Conservation (phyloP, 2,329 filamentous ascomycete genomes). For the Trichoderma citrinoviride region DNA sequence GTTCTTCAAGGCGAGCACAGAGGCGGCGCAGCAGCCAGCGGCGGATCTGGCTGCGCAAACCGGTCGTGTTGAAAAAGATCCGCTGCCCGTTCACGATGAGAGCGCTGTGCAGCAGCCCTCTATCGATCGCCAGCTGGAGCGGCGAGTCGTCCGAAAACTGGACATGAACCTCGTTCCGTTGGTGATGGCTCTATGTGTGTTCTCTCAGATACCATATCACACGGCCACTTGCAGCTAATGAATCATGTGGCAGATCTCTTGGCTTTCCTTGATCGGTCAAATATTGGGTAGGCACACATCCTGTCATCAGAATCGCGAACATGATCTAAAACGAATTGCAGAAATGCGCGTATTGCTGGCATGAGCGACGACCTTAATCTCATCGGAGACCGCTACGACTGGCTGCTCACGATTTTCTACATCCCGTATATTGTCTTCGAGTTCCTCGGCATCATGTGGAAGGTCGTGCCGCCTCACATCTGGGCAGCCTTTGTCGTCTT, state of each 20-base stretch:
- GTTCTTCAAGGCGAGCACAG: neutral
- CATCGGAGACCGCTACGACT: slow-evolving; percentile 26
- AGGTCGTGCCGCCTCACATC: slow-evolving; percentile 27
- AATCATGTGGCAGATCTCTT: slow-evolving; percentile 21
- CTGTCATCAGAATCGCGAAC: neutral
- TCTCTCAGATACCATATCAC: neutral
- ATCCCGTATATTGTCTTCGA: slow-evolving; percentile 30
- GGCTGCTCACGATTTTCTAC: slow-evolving; percentile 31
- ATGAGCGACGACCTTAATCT: slow-evolving; percentile 26
- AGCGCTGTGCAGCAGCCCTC: slow-evolving; percentile 20
- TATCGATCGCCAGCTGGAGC: slow-evolving; percentile 25
- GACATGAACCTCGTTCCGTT: slow-evolving; percentile 23
- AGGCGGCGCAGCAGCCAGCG: neutral
- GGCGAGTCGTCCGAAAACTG: slow-evolving; percentile 25
- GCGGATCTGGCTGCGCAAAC: neutral
- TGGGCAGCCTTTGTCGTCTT: slow-evolving; percentile 28
- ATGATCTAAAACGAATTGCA: neutral
- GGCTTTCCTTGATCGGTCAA: slow-evolving; percentile 27
- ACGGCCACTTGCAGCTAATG: neutral
- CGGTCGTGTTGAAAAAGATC: neutral
- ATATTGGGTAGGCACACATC: slow-evolving; percentile 23
- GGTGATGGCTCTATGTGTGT: slow-evolving; percentile 22
- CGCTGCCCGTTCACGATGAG: neutral
- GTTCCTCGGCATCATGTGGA: slow-evolving; percentile 29
- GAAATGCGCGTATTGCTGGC: slow-evolving; percentile 29